A percentile compares a stretch with the other conserved stretches of the same genome.
Conservation (phyloP, 2,329 filamentous ascomycete species). For the Orbilia brochopaga region DNA sequence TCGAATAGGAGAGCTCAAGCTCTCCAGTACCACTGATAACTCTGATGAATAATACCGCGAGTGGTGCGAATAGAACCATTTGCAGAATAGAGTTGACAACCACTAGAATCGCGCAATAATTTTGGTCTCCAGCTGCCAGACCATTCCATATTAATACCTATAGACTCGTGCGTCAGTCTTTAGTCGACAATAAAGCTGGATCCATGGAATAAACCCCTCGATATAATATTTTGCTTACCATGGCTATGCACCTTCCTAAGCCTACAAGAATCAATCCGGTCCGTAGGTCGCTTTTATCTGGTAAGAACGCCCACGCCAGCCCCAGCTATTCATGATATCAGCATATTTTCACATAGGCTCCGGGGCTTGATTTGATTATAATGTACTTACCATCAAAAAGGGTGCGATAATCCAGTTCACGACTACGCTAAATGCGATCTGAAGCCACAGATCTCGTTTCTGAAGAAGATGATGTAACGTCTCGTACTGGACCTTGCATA, state of each 20-base stretch:
- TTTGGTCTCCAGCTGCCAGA: slow-evolving; percentile 74
- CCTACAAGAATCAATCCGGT: slow-evolving; percentile 81
- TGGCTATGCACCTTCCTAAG: slow-evolving; percentile 83
- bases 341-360: background rate
- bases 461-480: slow-evolving; percentile 71
- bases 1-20: slow-evolving; percentile 63
- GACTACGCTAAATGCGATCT: slow-evolving; percentile 76
- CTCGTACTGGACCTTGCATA: slow-evolving; percentile 85
- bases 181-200: slow-evolving; percentile 1
- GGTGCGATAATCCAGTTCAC: slow-evolving; percentile 85
- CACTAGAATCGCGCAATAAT: slow-evolving; percentile 83
- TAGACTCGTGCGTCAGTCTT: slow-evolving; percentile 4
- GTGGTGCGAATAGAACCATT: slow-evolving; percentile 73
- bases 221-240: slow-evolving; percentile 64
- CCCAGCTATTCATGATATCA: slow-evolving; percentile 61
- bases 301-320: slow-evolving; percentile 72
- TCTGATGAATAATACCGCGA: slow-evolving; percentile 72
- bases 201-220: background rate
- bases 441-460: slow-evolving; percentile 72
- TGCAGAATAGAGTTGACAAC: slow-evolving; percentile 77
- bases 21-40: slow-evolving; percentile 59
- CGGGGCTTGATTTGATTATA: background rate
- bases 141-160: slow-evolving; percentile 76
- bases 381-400: slow-evolving; percentile 72
- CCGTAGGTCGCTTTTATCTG: slow-evolving; percentile 65